A percentile compares a stretch with the other conserved stretches of the same genome.
These are phyloP conservation scores for Cornus florida DNA, from an alignment of 148 eudicot genomes.

Conservation along the genomic window DNA sequence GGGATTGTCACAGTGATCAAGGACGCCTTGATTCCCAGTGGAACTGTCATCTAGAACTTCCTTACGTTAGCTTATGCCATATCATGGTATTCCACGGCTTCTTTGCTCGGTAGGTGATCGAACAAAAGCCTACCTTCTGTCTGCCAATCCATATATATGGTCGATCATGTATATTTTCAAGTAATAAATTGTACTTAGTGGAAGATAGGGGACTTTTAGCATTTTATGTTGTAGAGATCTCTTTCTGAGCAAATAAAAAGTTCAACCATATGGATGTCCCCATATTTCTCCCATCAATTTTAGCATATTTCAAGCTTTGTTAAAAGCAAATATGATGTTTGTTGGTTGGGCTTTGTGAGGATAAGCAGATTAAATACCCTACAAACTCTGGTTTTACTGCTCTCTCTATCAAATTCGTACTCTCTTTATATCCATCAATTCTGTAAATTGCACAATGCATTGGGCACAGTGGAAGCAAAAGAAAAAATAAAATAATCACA, in stretches of 20 bases:
- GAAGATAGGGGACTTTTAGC: neutral
- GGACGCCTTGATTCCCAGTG: constrained; percentile 88
- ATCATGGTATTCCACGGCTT: neutral
- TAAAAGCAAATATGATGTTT: no score
- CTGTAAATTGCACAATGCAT: no score
- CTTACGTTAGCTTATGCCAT: neutral
- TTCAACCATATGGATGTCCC: neutral
- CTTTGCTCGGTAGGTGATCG: neutral
- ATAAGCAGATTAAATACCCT: no score
- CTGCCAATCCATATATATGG: neutral
- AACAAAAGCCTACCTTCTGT: neutral
- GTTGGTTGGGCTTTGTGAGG: no score
- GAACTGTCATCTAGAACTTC: constrained; percentile 57
- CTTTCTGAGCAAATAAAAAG: constrained; percentile 13
- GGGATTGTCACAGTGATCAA: constrained; percentile 91
- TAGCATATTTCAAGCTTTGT: no score
- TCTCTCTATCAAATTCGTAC: no score
- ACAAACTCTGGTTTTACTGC: no score
- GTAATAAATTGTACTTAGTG: constrained; percentile 1
- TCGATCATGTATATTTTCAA: constrained; percentile 1
- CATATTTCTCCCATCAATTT: no score
- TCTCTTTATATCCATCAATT: no score
- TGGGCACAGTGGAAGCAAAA: no score
- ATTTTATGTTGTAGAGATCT: constrained; percentile 9
- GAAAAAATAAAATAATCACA: no score